Evolutionary conservation across 2,329 filamentous ascomycete species (phyloP).

Genomic region (Huntiella abstrusa): DNA sequence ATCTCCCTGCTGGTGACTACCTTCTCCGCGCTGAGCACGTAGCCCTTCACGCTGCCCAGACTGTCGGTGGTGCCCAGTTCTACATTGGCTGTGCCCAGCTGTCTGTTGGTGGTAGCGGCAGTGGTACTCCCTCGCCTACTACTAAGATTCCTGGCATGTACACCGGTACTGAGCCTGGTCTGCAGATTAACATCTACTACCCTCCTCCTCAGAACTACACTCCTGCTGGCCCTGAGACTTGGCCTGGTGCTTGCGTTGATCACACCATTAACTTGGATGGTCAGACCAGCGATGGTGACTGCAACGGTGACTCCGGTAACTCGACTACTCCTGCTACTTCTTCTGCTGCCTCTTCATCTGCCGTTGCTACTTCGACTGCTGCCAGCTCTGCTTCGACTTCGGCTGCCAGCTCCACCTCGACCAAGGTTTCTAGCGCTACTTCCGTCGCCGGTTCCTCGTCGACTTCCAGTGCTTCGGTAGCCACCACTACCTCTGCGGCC

Average conservation of each 20-base stretch:
- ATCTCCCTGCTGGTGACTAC: constrained; percentile 31
- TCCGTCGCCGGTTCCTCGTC: not conserved
- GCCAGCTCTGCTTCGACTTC: not conserved
- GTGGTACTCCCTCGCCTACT: constrained; percentile 23
- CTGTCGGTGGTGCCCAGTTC: constrained; percentile 26
- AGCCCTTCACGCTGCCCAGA: constrained; percentile 25
- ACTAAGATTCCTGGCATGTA: constrained; percentile 35
- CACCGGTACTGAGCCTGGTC: constrained; percentile 36
- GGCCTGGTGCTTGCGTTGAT: constrained; percentile 20
- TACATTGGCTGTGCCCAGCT: constrained; percentile 34
- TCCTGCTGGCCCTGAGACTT: constrained; percentile 18
- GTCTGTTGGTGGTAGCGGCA: constrained; percentile 23
- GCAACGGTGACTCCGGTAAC: constrained; percentile 15
- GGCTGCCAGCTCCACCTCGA: not conserved
- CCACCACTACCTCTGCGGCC: constrained; percentile 5
- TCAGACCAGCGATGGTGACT: constrained; percentile 19
- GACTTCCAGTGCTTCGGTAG: constrained; percentile 1
- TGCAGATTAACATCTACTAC: constrained; percentile 39
- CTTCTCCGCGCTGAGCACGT: constrained; percentile 37
- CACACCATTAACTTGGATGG: constrained; percentile 21
- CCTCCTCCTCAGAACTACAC: constrained; percentile 17
- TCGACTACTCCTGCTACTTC: constrained; percentile 8
- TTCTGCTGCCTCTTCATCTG: not conserved
- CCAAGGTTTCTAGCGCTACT: not conserved
- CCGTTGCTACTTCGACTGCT: not conserved